phyloP scores from a whole-genome alignment of 148 eudicot species.

The Heliamphora exappendiculata region DNA sequence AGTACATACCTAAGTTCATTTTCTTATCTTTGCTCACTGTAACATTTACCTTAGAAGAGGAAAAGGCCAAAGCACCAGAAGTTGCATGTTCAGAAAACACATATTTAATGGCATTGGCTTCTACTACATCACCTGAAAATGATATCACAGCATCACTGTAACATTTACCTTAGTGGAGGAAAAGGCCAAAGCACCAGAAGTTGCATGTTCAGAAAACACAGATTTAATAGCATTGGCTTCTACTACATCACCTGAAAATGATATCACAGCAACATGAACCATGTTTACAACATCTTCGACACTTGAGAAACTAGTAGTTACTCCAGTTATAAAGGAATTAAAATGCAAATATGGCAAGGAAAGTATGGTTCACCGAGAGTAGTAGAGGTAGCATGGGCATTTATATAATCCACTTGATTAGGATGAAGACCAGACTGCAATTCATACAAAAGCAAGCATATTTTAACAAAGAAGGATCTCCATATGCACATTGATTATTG shows the following conservation, averaged over 20 bases:
- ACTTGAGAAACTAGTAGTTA: slow-evolving; percentile 1
- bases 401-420: slow-evolving; percentile 75
- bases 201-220: slow-evolving; percentile 60
- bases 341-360: not conserved
- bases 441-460: slow-evolving; percentile 13
- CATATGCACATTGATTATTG: not conserved
- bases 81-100: slow-evolving; percentile 67
- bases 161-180: too few relatives aligned
- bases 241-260: slow-evolving; percentile 57
- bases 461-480: not conserved
- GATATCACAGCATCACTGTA: slow-evolving; percentile 4
- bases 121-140: slow-evolving; percentile 63
- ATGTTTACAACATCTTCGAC: not conserved
- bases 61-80: slow-evolving; percentile 76
- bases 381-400: slow-evolving; percentile 99
- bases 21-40: slow-evolving; percentile 1
- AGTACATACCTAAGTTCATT: slow-evolving; percentile 3
- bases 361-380: slow-evolving; percentile 54
- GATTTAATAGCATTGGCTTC: slow-evolving; percentile 81
- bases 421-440: slow-evolving; percentile 76
- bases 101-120: slow-evolving; percentile 75
- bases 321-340: slow-evolving; percentile 4
- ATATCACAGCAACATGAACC: slow-evolving; percentile 8
- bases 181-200: slow-evolving; percentile 69
- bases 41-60: slow-evolving; percentile 84